Base-by-base conservation (phyloP, 2,329 filamentous ascomycete species). In the Fusarium sp. region DNA sequence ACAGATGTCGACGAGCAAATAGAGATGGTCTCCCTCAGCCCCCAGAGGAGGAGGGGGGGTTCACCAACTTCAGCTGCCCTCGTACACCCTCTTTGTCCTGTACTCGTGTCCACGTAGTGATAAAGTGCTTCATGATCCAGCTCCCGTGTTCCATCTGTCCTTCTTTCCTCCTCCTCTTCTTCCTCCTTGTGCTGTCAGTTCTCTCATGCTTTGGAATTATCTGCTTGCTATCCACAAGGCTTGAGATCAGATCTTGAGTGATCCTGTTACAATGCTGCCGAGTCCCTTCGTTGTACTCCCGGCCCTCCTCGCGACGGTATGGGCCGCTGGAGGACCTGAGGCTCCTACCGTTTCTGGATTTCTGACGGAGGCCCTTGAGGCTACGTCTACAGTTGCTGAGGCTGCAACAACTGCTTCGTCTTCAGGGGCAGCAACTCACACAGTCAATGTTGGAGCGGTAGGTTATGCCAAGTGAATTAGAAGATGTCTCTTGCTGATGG, bases 381-480 rank as follows among this genome's bases (percentile, higher is more conserved):
- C 74, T 6, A 68, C 76, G 30, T 34, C 75, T 9, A 79, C 77
- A 2, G 20, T 57, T 8, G 68, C 68, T 11, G 66, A 74, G 25
- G 39, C 69, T 41, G 67, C 69, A 3, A 72, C 77, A 3, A 57
- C 70, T 27, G 77, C 77, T 18, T 65, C 72, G 2, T 50, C 67
- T n/a, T 63, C 61, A 25, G 76, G 67, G 35, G 54, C 64, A 7
- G 71, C 71, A 50, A 79, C 77, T 48, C 76, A 79, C 50, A 79
- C 77, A 18, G 63, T 79, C 25, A 75, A 71, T 57, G 77, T 79
- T 37, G 77, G 77, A 72, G 75, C 77, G 37, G 77, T 79, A 32
- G 54, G 77, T 73, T 16, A 23, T 14, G 5, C 27, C 6, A 8
- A 34, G 1, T 20, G 16, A 34, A 52, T n/a, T 10, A 13, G 2